Evolutionary conservation across 306 rosid genomes (phyloP).

Genomic region (Cucumis sativus): Cucumber_9930_V3 NC_026658.2:26394501-26395000

Average conservation of each 20-base stretch:
- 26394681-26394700: neutral
- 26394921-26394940: neutral
- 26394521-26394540: neutral
- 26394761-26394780: neutral
- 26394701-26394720: neutral
- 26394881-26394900: no score
- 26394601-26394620: neutral
- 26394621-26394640: neutral
- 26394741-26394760: neutral
- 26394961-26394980: neutral
- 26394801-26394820: no score
- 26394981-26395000: neutral
- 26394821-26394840: no score
- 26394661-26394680: neutral
- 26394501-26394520: no score
- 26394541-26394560: neutral
- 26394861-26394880: no score
- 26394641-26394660: neutral
- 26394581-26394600: neutral
- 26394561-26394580: neutral
- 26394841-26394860: no score
- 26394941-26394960: neutral
- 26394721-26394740: neutral
- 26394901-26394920: no score
- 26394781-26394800: neutral